These are phyloP conservation scores for Colletotrichum lentis DNA, from an alignment of 2,329 filamentous ascomycete genomes.

Conservation along the genomic window DNA sequence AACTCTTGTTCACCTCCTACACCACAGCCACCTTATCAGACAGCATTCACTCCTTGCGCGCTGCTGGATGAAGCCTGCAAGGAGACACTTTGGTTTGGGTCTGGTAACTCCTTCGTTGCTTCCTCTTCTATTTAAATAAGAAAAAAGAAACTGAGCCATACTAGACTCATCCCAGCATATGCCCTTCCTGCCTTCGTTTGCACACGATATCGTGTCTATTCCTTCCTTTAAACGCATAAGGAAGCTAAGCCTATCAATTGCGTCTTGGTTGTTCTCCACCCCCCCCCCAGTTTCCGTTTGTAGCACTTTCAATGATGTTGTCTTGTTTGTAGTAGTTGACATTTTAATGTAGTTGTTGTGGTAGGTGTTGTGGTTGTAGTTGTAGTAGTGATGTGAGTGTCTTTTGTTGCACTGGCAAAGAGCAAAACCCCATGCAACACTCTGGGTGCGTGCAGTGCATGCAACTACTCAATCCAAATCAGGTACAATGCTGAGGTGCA, in stretches of 20 bases:
- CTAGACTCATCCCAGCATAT: background rate
- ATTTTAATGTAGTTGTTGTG: background rate
- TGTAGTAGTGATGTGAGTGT: background rate
- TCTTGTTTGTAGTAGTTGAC: background rate
- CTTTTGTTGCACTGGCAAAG: constrained; percentile 14
- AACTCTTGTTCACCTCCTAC: background rate
- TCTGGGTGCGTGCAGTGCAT: background rate
- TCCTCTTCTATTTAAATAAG: background rate
- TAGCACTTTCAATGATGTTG: background rate
- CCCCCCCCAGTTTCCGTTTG: too few relatives aligned
- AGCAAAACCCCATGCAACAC: constrained; percentile 23
- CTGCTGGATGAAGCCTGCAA: background rate
- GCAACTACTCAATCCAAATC: constrained; percentile 16
- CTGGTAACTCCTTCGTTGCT: background rate
- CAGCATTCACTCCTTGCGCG: background rate
- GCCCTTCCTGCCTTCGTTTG: background rate
- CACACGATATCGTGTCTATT: background rate
- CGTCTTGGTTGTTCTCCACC: too few relatives aligned
- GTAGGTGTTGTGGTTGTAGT: background rate
- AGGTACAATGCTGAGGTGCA: constrained; percentile 2
- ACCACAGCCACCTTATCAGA: background rate
- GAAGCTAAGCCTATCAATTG: background rate
- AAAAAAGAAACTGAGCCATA: background rate
- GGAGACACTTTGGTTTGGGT: background rate
- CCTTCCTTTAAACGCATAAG: background rate